A percentile compares a stretch with the other conserved stretches of the same genome.
phyloP scores from a whole-genome alignment of 768 basidiomycete species.

The Auricularia auricula-judae region DNA sequence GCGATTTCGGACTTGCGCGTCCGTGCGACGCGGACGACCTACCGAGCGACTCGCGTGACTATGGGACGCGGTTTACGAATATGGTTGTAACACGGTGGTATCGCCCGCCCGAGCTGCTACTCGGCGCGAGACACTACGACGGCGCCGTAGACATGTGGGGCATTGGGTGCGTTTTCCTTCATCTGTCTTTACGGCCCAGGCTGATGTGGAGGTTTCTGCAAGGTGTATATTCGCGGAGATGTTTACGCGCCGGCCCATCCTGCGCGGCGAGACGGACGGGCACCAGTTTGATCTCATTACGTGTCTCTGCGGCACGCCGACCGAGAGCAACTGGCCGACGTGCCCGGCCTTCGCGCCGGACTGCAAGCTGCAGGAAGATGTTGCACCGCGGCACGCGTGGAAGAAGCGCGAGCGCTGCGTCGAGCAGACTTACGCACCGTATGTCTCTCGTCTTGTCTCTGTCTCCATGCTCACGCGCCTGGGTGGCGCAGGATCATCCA shows the following conservation, averaged over 20 bases:
- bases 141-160: conserved; percentile 98
- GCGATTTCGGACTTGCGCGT: conserved; percentile 94
- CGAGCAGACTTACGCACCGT: conserved; percentile 50
- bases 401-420: background rate
- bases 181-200: background rate
- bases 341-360: background rate
- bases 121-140: conserved; percentile 83
- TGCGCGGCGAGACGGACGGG: conserved; percentile 80
- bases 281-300: conserved; percentile 89
- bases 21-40: conserved; percentile 45
- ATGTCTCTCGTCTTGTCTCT: conserved; percentile 14
- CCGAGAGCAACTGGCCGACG: conserved; percentile 19
- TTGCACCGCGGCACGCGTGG: background rate
- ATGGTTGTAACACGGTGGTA: conserved; percentile 96
- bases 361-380: background rate
- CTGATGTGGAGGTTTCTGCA: conserved; percentile 2
- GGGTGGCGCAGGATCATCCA: conserved; percentile 18
- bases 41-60: conserved; percentile 29
- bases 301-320: conserved; percentile 79
- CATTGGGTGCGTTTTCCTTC: conserved; percentile 54
- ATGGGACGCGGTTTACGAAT: conserved; percentile 78
- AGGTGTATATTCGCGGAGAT: conserved; percentile 97
- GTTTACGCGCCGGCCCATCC: conserved; percentile 77
- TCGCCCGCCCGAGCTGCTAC: conserved; percentile 81
- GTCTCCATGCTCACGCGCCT: background rate